Evolutionary conservation across 768 basidiomycete species (phyloP).

Genomic region (Russula olivacea): DNA sequence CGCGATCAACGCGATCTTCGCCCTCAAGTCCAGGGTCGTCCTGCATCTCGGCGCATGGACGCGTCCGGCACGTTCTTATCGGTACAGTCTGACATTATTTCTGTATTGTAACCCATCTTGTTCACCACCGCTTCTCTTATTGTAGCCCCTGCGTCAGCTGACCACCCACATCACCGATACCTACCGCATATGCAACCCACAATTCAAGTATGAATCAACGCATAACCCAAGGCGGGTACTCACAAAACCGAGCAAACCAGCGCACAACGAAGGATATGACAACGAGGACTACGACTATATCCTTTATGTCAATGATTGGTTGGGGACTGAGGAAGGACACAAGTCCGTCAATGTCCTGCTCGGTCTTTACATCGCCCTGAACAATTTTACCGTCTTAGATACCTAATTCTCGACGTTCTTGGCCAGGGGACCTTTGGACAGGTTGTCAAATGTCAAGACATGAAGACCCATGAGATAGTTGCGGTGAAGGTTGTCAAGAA

Average conservation of each 20-base stretch:
- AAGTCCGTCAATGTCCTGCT: conserved; percentile 53
- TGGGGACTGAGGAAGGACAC: conserved; percentile 91
- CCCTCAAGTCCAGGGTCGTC: conserved; percentile 54
- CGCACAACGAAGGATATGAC: conserved; percentile 94
- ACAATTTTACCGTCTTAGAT: conserved; percentile 43
- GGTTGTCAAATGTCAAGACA: conserved; percentile 99
- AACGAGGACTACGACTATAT: conserved; percentile 99
- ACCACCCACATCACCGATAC: conserved; percentile 87
- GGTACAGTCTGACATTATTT: conserved; percentile 43
- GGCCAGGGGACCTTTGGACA: conserved; percentile 99
- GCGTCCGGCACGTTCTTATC: conserved; percentile 72
- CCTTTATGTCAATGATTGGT: conserved; percentile 96
- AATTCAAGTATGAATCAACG: conserved; percentile 89
- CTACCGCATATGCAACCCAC: conserved; percentile 90
- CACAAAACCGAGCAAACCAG: conserved; percentile 95
- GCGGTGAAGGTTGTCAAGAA: conserved; percentile 99
- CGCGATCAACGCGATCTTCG: conserved; percentile 71
- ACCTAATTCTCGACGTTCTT: conserved; percentile 94
- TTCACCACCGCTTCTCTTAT: conserved; percentile 22
- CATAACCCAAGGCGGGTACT: conserved; percentile 95
- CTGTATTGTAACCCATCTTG: neutral
- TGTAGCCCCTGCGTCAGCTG: conserved; percentile 57
- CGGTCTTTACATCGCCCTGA: conserved; percentile 14
- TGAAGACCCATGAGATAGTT: conserved; percentile 97
- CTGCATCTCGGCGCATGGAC: conserved; percentile 69